Percentiles rank a stretch among this genome's conserved stretches.
These are phyloP conservation scores for Aspergillus arachidicola DNA, from an alignment of 2,329 filamentous ascomycete species.

Conservation along the genomic window DNA sequence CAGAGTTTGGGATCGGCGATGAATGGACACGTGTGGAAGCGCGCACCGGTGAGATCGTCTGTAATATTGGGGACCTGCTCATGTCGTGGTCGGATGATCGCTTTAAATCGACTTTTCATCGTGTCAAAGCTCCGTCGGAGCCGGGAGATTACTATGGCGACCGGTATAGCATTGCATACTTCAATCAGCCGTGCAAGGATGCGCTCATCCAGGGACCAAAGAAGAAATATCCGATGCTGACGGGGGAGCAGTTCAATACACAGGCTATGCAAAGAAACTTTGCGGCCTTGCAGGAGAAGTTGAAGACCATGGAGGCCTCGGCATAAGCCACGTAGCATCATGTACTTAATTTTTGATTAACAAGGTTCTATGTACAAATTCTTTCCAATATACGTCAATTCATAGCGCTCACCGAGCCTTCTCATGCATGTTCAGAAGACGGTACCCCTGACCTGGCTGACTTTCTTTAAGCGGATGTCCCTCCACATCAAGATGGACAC, in stretches of 20 bases:
- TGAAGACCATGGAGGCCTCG: conserved; percentile 29
- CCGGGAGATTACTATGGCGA: conserved; percentile 58
- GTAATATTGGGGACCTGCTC: conserved; percentile 67
- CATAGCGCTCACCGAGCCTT: background rate
- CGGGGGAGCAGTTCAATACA: conserved; percentile 62
- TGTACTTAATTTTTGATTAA: background rate
- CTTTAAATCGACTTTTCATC: conserved; percentile 68
- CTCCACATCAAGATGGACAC: conserved; percentile 8
- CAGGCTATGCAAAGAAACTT: conserved; percentile 61
- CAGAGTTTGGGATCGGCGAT: conserved; percentile 61
- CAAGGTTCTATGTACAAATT: background rate
- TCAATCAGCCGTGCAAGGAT: conserved; percentile 65
- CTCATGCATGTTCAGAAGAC: conserved; percentile 5
- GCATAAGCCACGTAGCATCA: background rate
- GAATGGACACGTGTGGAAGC: conserved; percentile 66
- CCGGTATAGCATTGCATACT: conserved; percentile 67
- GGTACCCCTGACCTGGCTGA: conserved; percentile 12
- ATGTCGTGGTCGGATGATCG: conserved; percentile 70
- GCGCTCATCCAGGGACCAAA: conserved; percentile 61
- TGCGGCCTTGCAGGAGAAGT: conserved; percentile 54
- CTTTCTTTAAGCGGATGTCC: conserved; percentile 10
- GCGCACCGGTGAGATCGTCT: conserved; percentile 58
- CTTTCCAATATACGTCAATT: background rate
- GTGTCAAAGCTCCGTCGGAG: conserved; percentile 63
- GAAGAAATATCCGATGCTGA: conserved; percentile 65